Conservation (phyloP, 2,329 filamentous ascomycete species). For the Tolypocladium cylindrosporum region DNA sequence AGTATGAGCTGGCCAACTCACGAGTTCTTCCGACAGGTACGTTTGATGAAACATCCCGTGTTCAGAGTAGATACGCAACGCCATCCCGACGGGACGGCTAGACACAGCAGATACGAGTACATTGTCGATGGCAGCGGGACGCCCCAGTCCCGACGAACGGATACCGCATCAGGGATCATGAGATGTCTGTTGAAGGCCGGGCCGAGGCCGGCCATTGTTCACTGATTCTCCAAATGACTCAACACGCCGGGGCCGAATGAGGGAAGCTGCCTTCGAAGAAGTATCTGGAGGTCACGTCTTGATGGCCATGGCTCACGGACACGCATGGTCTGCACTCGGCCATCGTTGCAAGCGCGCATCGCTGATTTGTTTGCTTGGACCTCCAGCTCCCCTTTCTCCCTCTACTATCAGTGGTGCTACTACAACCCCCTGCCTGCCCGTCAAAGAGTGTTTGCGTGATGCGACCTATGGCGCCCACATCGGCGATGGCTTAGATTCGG, state of each 20-base stretch:
- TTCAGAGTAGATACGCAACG: neutral
- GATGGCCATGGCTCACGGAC: too few relatives aligned
- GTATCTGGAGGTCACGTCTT: neutral
- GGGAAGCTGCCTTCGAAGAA: neutral
- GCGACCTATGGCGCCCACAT: neutral
- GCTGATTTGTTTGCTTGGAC: neutral
- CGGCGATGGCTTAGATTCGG: neutral
- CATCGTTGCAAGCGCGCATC: neutral
- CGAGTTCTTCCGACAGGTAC: neutral
- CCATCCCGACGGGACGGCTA: neutral
- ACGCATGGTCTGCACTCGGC: too few relatives aligned
- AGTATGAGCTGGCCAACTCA: neutral
- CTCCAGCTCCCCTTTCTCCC: neutral
- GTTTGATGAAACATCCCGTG: neutral
- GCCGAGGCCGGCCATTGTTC: neutral
- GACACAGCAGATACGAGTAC: neutral
- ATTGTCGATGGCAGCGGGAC: neutral
- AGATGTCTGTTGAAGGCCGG: neutral
- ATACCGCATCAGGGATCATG: neutral
- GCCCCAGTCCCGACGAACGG: neutral
- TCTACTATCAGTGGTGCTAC: neutral
- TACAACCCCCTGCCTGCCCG: neutral
- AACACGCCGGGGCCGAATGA: neutral
- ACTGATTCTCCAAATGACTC: neutral
- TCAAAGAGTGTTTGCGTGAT: neutral